Evolutionary conservation across 805 yeast genomes (phyloP).

Genomic region (Grigorovia jiainica): DNA sequence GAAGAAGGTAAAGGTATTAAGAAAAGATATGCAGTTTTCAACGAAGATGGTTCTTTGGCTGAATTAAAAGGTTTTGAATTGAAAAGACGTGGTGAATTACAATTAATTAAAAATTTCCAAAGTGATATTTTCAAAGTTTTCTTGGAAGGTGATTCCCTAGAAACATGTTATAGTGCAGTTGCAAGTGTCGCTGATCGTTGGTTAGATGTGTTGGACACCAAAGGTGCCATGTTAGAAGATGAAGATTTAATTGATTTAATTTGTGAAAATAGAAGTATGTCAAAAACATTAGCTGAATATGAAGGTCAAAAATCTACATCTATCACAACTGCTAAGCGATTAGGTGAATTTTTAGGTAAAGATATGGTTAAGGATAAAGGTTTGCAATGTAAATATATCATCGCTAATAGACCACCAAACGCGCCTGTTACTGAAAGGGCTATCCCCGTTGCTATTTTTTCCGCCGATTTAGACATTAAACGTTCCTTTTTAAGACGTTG

Average conservation of each 20-base stretch:
- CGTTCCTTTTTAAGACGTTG: constrained; percentile 71
- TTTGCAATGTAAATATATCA: constrained; percentile 87
- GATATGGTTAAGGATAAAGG: constrained; percentile 97
- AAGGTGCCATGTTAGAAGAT: constrained; percentile 81
- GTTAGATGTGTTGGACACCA: constrained; percentile 86
- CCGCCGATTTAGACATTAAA: constrained; percentile 67
- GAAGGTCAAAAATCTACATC: constrained; percentile 89
- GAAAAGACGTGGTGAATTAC: constrained; percentile 93
- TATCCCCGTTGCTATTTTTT: constrained; percentile 89
- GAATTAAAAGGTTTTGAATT: constrained; percentile 95
- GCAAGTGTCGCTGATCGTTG: constrained; percentile 91
- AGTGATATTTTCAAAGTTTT: constrained; percentile 88
- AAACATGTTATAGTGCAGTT: constrained; percentile 77
- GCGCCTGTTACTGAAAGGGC: constrained; percentile 96
- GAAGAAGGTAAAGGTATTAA: constrained; percentile 97
- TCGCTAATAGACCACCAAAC: constrained; percentile 69
- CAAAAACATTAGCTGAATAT: constrained; percentile 81
- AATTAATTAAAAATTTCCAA: constrained; percentile 88
- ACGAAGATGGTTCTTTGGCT: constrained; percentile 86
- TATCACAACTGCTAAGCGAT: constrained; percentile 85
- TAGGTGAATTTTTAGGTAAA: constrained; percentile 90
- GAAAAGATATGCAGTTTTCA: constrained; percentile 94
- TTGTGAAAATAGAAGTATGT: constrained; percentile 94
- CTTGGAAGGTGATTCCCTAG: constrained; percentile 72
- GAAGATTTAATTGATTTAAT: constrained; percentile 89